Percentiles rank a stretch among this genome's conserved stretches.
Conservation (phyloP, 305 asterid genomes). For the Fraxinus sp. region DNA sequence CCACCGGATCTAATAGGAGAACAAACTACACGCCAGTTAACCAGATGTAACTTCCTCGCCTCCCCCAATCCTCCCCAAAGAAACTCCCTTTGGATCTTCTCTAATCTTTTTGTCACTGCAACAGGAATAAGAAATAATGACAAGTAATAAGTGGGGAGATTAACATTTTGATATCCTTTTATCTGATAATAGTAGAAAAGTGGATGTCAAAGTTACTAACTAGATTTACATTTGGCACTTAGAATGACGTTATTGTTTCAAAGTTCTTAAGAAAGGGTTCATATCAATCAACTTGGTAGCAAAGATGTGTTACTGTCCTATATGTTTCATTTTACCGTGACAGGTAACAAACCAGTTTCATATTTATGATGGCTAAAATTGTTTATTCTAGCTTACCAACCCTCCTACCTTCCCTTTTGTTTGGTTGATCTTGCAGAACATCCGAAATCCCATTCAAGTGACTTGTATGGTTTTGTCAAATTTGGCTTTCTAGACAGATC, state of each 20-base stretch:
- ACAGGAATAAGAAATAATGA: no score
- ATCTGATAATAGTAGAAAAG: not conserved
- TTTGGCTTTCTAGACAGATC: not conserved
- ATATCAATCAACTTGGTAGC: not conserved
- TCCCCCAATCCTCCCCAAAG: no score
- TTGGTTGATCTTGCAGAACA: not conserved
- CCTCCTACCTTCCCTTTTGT: not conserved
- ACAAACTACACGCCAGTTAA: no score
- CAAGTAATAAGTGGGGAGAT: no score
- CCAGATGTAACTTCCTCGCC: no score
- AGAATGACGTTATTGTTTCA: not conserved
- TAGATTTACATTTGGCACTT: not conserved
- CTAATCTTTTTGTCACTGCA: no score
- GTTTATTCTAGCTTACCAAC: not conserved
- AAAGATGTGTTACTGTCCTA: not conserved
- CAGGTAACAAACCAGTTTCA: not conserved
- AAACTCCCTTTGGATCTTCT: no score
- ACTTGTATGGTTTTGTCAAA: not conserved
- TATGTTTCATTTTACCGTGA: not conserved
- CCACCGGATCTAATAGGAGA: no score
- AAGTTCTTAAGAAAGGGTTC: not conserved
- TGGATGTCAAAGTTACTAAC: not conserved
- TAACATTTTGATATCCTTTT: not conserved
- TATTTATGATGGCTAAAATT: not conserved
- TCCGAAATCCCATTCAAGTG: not conserved